These are phyloP conservation scores for Chaetomium cochliodes DNA, from an alignment of 495 filamentous ascomycete species.

Conservation along the genomic window DNA sequence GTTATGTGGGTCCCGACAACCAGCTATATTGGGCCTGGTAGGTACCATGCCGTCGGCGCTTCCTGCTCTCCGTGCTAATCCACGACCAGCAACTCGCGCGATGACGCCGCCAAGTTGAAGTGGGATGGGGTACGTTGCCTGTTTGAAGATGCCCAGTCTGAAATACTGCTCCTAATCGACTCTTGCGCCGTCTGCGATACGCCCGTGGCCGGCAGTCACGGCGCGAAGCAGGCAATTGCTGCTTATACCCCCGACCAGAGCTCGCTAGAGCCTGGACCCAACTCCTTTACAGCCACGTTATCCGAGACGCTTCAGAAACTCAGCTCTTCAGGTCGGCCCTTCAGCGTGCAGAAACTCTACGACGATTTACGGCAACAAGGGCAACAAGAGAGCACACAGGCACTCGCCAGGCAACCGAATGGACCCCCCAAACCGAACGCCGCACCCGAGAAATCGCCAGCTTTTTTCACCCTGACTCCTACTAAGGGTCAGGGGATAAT, in stretches of 20 bases:
- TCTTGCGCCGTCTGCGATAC: conserved; percentile 47
- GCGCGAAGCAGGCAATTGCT: conserved; percentile 56
- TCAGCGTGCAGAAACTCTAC: conserved; percentile 50
- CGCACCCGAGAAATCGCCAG: conserved; percentile 43
- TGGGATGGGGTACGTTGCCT: conserved; percentile 53
- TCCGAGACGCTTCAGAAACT: conserved; percentile 50
- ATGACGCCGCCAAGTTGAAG: conserved; percentile 45
- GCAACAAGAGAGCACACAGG: conserved; percentile 45
- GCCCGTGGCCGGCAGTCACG: conserved; percentile 43
- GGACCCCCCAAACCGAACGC: conserved; percentile 41
- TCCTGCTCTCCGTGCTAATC: conserved; percentile 18
- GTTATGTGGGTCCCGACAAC: conserved; percentile 50
- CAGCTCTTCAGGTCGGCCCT: conserved; percentile 43
- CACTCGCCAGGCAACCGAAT: conserved; percentile 41
- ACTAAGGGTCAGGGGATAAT: conserved; percentile 48
- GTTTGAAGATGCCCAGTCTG: conserved; percentile 51
- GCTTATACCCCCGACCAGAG: conserved; percentile 52
- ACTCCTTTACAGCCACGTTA: conserved; percentile 52
- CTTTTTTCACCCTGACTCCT: conserved; percentile 50
- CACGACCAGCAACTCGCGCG: conserved; percentile 41
- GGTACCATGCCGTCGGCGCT: conserved; percentile 25
- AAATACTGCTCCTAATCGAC: conserved; percentile 51
- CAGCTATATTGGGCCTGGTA: conserved; percentile 59
- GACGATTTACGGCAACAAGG: conserved; percentile 48
- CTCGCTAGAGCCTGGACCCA: conserved; percentile 42